Percentiles rank a stretch among this genome's conserved stretches.
Conservation (phyloP, 768 basidiomycete genomes). For the Amylocystis lapponica region DNA sequence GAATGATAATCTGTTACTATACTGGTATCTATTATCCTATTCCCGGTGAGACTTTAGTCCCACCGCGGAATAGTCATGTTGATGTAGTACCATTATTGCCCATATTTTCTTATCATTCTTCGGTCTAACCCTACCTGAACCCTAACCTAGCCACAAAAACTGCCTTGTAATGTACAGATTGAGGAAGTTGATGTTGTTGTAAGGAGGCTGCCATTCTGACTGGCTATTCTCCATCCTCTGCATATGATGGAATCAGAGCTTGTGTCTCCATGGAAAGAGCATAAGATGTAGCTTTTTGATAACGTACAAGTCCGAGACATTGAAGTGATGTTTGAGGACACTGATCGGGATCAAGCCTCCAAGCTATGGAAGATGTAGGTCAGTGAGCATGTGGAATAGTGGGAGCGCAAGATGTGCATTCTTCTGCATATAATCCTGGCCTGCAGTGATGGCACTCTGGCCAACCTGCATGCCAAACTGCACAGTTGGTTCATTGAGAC, state of each 20-base stretch:
- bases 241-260: constrained; percentile 74
- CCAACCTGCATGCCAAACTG: constrained; percentile 97
- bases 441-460: constrained; percentile 83
- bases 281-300: constrained; percentile 82
- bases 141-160: no score
- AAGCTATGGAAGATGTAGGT: constrained; percentile 46
- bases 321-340: constrained; percentile 85
- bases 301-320: constrained; percentile 95
- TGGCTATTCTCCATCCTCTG: constrained; percentile 57
- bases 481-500: constrained; percentile 88
- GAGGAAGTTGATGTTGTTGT: constrained; percentile 93
- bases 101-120: no score
- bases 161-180: constrained; percentile 98
- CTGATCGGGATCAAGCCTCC: constrained; percentile 72
- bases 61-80: no score
- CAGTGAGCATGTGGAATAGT: constrained; percentile 2
- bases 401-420: constrained; percentile 52
- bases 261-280: constrained; percentile 94
- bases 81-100: no score
- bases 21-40: no score
- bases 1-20: no score
- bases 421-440: constrained; percentile 92
- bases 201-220: constrained; percentile 79
- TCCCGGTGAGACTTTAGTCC: no score
- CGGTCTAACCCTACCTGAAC: no score